Conservation (phyloP, 169 alveolate species). For the Plasmodium falciparum region DNA sequence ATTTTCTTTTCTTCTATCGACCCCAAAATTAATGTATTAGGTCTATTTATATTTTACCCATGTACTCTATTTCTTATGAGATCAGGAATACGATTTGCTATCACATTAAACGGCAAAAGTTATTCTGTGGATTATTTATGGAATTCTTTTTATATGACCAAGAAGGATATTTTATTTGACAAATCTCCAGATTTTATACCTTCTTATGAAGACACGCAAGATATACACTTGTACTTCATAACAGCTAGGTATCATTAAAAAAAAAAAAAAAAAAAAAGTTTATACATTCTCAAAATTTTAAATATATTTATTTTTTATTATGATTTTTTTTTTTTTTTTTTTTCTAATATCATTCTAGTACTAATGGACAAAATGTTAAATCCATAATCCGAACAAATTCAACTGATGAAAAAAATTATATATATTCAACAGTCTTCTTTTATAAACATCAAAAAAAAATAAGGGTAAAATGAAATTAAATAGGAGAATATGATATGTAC, state of each 20-base stretch:
- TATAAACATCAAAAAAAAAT: conserved; percentile 43
- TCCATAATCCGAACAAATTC: conserved; percentile 59
- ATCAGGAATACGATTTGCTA: conserved; percentile 58
- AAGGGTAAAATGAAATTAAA: conserved; percentile 14
- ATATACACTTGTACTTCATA: conserved; percentile 46
- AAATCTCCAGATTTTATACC: conserved; percentile 51
- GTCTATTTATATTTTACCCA: conserved; percentile 71
- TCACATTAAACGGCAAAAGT: conserved; percentile 58
- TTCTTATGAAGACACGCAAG: conserved; percentile 40
- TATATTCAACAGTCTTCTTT: conserved; percentile 59
- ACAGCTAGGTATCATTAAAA: conserved; percentile 19
- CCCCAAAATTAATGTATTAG: conserved; percentile 22
- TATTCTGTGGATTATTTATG: conserved; percentile 70
- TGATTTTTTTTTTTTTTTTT: neutral
- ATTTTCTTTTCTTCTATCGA: conserved; percentile 43
- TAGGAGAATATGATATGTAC: neutral
- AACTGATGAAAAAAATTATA: conserved; percentile 22
- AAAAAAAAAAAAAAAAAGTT: neutral
- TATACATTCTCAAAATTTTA: neutral
- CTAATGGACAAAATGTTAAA: conserved; percentile 29
- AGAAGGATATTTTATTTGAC: conserved; percentile 53
- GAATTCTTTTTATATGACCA: conserved; percentile 61
- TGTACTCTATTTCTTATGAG: conserved; percentile 62
- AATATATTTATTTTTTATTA: too few species aligned
- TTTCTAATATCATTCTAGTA: conserved; percentile 12